Base-by-base conservation (phyloP, 1,284 basidiomycete species). In the Golubevia sp. region DNA sequence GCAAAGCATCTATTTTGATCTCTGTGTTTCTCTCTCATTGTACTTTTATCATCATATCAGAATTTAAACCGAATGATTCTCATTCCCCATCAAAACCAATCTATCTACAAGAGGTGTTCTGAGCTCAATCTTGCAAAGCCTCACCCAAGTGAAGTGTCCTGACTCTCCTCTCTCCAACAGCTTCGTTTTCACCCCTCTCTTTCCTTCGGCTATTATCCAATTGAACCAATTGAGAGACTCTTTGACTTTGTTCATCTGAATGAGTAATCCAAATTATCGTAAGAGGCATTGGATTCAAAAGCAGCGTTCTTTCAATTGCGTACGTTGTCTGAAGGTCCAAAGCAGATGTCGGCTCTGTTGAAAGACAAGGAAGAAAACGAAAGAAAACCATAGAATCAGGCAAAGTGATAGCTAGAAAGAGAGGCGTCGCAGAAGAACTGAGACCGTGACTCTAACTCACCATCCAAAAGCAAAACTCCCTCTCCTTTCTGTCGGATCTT, bases 181-280 rank as follows among this genome's bases (percentile, higher is more conserved):
- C 38, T 13, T 8, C 38, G 18, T 8, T 13, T 13, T 44, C 38
- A 44, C 38, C 38, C 11, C 13, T 18, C 18, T 44, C 38, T 44
- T 44, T 44, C 38, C 38, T 44, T 44, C 38, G 11, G 11, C 18
- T 44, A 18, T 44, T 44, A 44, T 44, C 38, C 38, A 44, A 8
- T 18, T 44, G 11, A 13, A 44, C 38, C 38, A 44, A n/a, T n/a
- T n/a, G n/a, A 49, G 20, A 49, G 21, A 91, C 88, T 58, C 92
- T 86, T 61, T 88, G 85, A 0, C 88, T 90, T 82, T 94, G 92
- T 65, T 92, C 91, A 3, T 89, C 88, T 0, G 91, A 91, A 81
- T 94, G 92, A 0, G 92, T 94, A 71, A 94, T 92, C 92, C 92
- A 94, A 4, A 94, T 76, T 49, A 93, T 84, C 0, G 91, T 90